Conservation (phyloP, 306 rosid species). For the Prunus dulcis region DNA sequence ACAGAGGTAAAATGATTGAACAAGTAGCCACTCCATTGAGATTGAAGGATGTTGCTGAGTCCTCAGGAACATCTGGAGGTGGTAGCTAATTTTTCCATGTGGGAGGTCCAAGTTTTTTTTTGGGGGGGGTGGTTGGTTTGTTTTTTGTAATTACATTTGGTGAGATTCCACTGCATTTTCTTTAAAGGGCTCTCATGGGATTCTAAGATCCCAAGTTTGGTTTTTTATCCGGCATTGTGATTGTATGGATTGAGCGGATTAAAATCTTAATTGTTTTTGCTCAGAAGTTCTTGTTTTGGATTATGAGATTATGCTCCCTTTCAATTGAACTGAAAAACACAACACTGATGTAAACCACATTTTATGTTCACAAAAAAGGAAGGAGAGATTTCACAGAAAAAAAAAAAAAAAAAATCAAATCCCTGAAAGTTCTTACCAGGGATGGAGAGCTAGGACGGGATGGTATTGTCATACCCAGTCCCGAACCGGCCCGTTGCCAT, state of each 20-base stretch:
- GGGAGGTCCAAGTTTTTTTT: not conserved
- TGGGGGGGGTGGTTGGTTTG: not conserved
- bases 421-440: too few relatives aligned
- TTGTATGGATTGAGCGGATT: slow-evolving; percentile 5
- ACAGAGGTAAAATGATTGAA: slow-evolving; percentile 80
- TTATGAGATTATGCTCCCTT: not conserved
- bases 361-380: too few relatives aligned
- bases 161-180: slow-evolving; percentile 9
- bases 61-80: slow-evolving; percentile 71
- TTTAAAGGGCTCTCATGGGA: not conserved
- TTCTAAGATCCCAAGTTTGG: not conserved
- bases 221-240: not conserved
- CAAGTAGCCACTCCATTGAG: slow-evolving; percentile 51
- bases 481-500: too few relatives aligned
- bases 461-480: too few relatives aligned
- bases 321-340: not conserved
- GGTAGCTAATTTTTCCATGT: slow-evolving; percentile 24
- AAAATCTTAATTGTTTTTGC: not conserved
- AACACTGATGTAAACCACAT: not conserved
- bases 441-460: too few relatives aligned
- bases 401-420: too few relatives aligned
- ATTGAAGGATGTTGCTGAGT: slow-evolving; percentile 73
- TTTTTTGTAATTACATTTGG: slow-evolving; percentile 15
- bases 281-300: not conserved
- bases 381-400: too few relatives aligned